A percentile compares a stretch with the other conserved stretches of the same genome.
phyloP scores from a whole-genome alignment of 371 early-diverging fungal species.

The Thermomucor indicae-seudaticae region DNA sequence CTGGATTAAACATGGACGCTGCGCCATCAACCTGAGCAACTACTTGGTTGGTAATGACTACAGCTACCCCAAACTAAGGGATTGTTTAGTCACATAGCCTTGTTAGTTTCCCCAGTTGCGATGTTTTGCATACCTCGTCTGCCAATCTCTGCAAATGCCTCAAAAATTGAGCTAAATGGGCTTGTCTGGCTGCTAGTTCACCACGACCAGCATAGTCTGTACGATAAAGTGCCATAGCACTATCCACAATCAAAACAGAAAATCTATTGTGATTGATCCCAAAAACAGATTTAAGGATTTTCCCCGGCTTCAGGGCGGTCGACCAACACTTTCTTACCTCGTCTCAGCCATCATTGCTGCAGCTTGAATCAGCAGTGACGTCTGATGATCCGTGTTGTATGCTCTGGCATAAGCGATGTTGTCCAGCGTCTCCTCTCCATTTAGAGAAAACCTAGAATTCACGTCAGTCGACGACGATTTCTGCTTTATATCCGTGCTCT shows the following conservation, averaged over 20 bases:
- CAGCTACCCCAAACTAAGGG: slow-evolving; percentile 34
- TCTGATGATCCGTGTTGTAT: slow-evolving; percentile 98
- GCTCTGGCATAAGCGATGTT: slow-evolving; percentile 98
- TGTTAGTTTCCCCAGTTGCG: background rate
- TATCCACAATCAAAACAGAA: slow-evolving; percentile 93
- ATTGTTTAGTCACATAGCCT: background rate
- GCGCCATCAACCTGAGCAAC: slow-evolving; percentile 98
- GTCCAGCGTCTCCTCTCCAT: slow-evolving; percentile 88
- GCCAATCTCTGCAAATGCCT: slow-evolving; percentile 89
- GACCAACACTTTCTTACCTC: slow-evolving; percentile 12
- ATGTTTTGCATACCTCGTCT: slow-evolving; percentile 76
- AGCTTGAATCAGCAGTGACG: slow-evolving; percentile 87
- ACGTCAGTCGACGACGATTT: background rate
- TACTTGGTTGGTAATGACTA: slow-evolving; percentile 98
- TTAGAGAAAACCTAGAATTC: slow-evolving; percentile 60
- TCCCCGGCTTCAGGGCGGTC: background rate
- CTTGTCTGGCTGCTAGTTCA: slow-evolving; percentile 97
- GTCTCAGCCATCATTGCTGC: slow-evolving; percentile 97
- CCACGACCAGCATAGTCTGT: slow-evolving; percentile 99
- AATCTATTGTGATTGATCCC: slow-evolving; percentile 47
- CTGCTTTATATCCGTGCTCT: background rate
- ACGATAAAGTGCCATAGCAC: slow-evolving; percentile 95
- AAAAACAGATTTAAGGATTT: background rate
- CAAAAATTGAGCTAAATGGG: slow-evolving; percentile 94
- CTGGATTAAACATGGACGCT: slow-evolving; percentile 86